Evolutionary conservation across 306 rosid genomes (phyloP).

Genomic region (Herpetospermum pedunculosum): DNA sequence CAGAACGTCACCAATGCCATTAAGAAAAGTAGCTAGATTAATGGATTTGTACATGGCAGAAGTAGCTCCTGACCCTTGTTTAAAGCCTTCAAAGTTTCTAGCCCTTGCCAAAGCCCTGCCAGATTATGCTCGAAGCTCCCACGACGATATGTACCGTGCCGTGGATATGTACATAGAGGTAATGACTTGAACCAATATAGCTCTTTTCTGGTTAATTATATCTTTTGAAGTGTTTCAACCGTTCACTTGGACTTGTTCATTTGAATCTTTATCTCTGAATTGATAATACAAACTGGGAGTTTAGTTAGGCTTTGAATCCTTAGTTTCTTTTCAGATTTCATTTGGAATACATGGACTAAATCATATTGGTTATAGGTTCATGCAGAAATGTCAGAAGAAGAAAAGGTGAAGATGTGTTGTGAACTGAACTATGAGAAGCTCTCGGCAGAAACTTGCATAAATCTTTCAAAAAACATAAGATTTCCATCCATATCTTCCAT

Average conservation of each 20-base stretch:
- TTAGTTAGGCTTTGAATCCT: neutral
- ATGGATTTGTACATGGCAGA: conserved; percentile 81
- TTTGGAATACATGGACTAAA: conserved; percentile 11
- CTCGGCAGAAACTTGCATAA: conserved; percentile 48
- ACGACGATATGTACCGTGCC: conserved; percentile 71
- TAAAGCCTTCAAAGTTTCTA: conserved; percentile 61
- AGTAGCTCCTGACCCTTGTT: conserved; percentile 88
- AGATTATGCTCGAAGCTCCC: conserved; percentile 68
- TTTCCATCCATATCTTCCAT: conserved; percentile 61
- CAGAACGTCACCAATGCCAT: conserved; percentile 20
- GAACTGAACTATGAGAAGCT: conserved; percentile 66
- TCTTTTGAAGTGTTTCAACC: neutral
- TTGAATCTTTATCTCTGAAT: neutral
- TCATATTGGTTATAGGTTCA: conserved; percentile 48
- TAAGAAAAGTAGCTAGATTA: conserved; percentile 53
- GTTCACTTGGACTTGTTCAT: neutral
- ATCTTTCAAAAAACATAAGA: conserved; percentile 48
- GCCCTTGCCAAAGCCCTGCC: conserved; percentile 61
- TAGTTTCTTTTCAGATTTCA: neutral
- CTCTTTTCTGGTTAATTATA: neutral
- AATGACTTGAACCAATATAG: conserved; percentile 1
- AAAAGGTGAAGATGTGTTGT: conserved; percentile 55
- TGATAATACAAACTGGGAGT: neutral
- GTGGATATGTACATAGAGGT: conserved; percentile 86
- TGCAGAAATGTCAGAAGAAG: conserved; percentile 61